Evolutionary conservation across 2,329 filamentous ascomycete species (phyloP).

Genomic region (Cytospora mali): DNA sequence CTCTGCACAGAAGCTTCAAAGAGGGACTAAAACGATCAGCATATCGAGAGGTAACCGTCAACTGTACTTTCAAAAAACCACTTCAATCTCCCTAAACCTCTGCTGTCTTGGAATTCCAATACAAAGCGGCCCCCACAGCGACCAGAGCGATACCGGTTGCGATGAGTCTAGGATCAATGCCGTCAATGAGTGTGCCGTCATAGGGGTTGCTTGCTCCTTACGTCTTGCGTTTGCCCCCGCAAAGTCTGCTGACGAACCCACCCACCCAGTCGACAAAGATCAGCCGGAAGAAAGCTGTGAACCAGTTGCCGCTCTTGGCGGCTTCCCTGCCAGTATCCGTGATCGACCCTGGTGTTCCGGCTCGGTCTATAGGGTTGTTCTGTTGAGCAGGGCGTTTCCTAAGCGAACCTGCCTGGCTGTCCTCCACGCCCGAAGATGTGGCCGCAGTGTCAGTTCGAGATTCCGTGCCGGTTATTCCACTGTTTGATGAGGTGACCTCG

Average conservation of each 20-base stretch:
- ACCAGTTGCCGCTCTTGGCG: slow-evolving; percentile 29
- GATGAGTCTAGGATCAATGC: slow-evolving; percentile 27
- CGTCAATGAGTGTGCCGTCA: slow-evolving; percentile 26
- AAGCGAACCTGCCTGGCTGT: slow-evolving; percentile 19
- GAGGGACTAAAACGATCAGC: background rate
- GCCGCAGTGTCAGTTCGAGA: slow-evolving; percentile 12
- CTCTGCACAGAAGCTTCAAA: background rate
- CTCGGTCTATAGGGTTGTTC: slow-evolving; percentile 15
- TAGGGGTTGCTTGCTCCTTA: slow-evolving; percentile 25
- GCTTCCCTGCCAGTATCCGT: slow-evolving; percentile 24
- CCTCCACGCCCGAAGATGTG: slow-evolving; percentile 20
- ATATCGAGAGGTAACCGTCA: background rate
- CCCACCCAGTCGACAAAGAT: slow-evolving; percentile 30
- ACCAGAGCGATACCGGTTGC: slow-evolving; percentile 24
- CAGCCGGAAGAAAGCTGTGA: slow-evolving; percentile 28
- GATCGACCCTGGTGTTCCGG: slow-evolving; percentile 22
- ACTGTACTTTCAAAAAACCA: background rate
- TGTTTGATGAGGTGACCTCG: background rate
- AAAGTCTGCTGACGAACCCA: slow-evolving; percentile 25
- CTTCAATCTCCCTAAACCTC: slow-evolving; percentile 10
- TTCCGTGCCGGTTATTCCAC: background rate
- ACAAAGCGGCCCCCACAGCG: slow-evolving; percentile 21
- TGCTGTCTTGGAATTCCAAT: slow-evolving; percentile 6
- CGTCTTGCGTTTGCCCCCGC: slow-evolving; percentile 27
- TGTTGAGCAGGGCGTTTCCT: slow-evolving; percentile 24